Percentiles rank a stretch among this genome's conserved stretches.
These are phyloP conservation scores for Tetraselmis chui DNA, from an alignment of 139 green algal species.

Conservation along the genomic window DNA sequence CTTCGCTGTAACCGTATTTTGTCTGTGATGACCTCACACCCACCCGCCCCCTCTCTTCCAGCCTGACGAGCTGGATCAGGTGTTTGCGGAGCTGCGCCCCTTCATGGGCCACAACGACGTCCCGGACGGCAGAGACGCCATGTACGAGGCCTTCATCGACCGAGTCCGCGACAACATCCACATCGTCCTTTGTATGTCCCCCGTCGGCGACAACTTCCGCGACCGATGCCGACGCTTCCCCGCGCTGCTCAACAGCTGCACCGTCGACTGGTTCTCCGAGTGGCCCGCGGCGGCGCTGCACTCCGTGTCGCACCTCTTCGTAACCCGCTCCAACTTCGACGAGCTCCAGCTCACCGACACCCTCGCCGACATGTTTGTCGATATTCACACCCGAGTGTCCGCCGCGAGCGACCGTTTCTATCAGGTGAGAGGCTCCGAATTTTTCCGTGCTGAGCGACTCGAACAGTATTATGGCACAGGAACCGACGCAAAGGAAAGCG, in stretches of 20 bases:
- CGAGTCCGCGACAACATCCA: conserved; percentile 20
- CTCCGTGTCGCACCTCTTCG: background rate
- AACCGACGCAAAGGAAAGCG: no score
- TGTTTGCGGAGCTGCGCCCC: conserved; percentile 18
- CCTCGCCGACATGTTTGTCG: conserved; percentile 10
- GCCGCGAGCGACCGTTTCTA: background rate
- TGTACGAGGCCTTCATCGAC: conserved; percentile 26
- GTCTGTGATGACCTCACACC: no score
- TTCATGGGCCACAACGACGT: background rate
- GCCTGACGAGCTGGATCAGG: conserved; percentile 21
- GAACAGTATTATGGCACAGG: no score
- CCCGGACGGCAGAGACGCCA: conserved; percentile 10
- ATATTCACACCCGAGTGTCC: conserved; percentile 13
- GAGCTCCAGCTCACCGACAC: background rate
- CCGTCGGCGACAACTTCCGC: conserved; percentile 28
- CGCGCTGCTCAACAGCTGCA: conserved; percentile 32
- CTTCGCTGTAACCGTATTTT: no score
- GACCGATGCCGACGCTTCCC: conserved; percentile 28
- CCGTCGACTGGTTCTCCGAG: conserved; percentile 32
- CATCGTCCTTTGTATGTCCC: conserved; percentile 27
- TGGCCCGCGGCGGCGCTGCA: conserved; percentile 7
- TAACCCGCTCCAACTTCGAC: background rate
- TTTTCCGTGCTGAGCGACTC: no score
- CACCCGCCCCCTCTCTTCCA: no score
- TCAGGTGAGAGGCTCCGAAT: background rate